Evolutionary conservation across 2,329 filamentous ascomycete species (phyloP).

Genomic region (Xylariomycetidae sp.): DNA sequence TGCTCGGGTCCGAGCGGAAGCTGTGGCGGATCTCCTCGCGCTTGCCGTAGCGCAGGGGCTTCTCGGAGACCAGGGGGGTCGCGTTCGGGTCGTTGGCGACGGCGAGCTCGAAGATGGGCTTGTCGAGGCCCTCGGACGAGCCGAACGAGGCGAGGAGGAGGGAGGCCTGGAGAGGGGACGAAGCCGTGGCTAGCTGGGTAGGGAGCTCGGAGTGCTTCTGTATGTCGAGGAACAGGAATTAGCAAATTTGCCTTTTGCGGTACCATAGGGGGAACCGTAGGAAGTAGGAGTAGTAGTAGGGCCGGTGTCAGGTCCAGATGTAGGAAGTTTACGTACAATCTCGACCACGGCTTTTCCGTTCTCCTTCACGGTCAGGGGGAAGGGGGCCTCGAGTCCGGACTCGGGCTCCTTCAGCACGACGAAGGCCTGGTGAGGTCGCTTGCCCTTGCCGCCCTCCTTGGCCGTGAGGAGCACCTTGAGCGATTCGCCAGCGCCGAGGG

Average conservation of each 20-base stretch:
- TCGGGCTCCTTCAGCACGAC: constrained; percentile 71
- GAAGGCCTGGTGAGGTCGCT: constrained; percentile 92
- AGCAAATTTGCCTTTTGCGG: constrained; percentile 20
- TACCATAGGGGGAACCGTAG: constrained; percentile 6
- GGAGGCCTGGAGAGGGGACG: constrained; percentile 69
- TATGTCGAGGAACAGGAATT: constrained; percentile 8
- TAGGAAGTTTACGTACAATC: constrained; percentile 74
- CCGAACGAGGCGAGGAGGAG: constrained; percentile 87
- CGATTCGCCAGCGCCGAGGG: constrained; percentile 63
- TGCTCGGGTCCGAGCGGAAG: constrained; percentile 76
- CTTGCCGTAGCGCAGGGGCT: constrained; percentile 78
- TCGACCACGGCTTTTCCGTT: constrained; percentile 82
- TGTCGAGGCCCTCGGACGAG: constrained; percentile 60
- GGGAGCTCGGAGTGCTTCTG: constrained; percentile 89
- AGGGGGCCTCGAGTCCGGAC: constrained; percentile 80
- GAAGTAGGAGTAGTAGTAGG: no score
- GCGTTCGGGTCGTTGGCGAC: constrained; percentile 59
- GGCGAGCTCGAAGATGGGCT: constrained; percentile 67
- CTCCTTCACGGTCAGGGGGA: constrained; percentile 78
- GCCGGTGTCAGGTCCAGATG: no score
- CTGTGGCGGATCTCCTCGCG: constrained; percentile 83
- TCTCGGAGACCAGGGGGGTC: constrained; percentile 56
- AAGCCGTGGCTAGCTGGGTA: constrained; percentile 67
- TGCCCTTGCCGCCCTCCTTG: constrained; percentile 70
- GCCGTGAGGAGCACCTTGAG: constrained; percentile 80